Evolutionary conservation across 1,284 basidiomycete species (phyloP).

Genomic region (Leccinum subspadiceum): DNA sequence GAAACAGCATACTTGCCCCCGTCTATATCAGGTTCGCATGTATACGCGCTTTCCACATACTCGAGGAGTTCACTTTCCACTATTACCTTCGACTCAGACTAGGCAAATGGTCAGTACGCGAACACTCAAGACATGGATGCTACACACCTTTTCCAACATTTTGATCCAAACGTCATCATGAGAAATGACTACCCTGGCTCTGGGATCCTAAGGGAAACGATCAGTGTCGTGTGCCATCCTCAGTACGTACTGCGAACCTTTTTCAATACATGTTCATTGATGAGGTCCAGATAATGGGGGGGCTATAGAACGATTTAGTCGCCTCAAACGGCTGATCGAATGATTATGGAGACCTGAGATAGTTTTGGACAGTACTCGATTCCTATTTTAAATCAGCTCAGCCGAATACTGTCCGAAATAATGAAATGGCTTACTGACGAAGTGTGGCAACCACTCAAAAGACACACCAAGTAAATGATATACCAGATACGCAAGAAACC

Average conservation of each 20-base stretch:
- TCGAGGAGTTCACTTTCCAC: not conserved
- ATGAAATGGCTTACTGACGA: too few relatives aligned
- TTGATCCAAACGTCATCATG: not conserved
- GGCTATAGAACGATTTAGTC: too few relatives aligned
- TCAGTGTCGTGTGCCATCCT: not conserved
- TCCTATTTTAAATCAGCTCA: not conserved
- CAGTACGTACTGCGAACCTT: too few relatives aligned
- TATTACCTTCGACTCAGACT: not conserved
- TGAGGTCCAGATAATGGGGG: too few relatives aligned
- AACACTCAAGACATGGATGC: not conserved
- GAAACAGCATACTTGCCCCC: not conserved
- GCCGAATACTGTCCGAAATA: too few relatives aligned
- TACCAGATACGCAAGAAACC: not conserved
- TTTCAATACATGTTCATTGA: too few relatives aligned
- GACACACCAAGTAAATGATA: not conserved
- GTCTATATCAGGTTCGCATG: not conserved
- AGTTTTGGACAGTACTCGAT: not conserved
- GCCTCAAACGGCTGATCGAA: too few relatives aligned
- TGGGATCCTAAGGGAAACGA: not conserved
- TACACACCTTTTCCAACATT: not conserved
- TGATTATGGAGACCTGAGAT: too few relatives aligned
- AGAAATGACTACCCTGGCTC: not conserved
- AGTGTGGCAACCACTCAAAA: not conserved
- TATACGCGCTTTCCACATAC: not conserved
- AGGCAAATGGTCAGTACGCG: not conserved